Evolutionary conservation across 2,329 filamentous ascomycete genomes (phyloP).

Genomic region (Penicillium sp.): DNA sequence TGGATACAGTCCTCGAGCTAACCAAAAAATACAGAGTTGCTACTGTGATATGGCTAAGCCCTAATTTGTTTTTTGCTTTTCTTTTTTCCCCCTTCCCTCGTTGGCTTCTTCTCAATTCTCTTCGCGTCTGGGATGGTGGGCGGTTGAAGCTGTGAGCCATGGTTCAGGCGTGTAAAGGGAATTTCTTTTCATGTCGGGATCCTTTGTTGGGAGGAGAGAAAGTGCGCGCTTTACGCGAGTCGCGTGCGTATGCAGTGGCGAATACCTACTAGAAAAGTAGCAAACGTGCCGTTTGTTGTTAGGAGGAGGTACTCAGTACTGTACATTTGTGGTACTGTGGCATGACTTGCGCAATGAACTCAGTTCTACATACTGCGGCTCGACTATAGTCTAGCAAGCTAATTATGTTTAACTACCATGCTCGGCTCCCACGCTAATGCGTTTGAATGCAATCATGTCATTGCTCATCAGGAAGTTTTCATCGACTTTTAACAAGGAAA

Average conservation of each 20-base stretch:
- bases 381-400: too few relatives aligned
- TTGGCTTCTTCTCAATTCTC: too few relatives aligned
- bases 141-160: constrained; percentile 11
- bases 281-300: background rate
- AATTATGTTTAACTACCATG: too few relatives aligned
- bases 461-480: too few relatives aligned
- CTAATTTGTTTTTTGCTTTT: background rate
- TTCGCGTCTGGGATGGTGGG: background rate
- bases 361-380: too few relatives aligned
- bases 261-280: background rate
- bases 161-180: constrained; percentile 5
- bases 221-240: constrained; percentile 2
- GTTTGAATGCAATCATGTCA: too few relatives aligned
- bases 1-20: too few relatives aligned
- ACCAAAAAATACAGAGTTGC: too few relatives aligned
- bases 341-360: too few relatives aligned
- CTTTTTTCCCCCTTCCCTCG: background rate
- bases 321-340: background rate
- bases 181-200: constrained; percentile 8
- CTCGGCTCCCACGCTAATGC: too few relatives aligned
- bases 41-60: background rate
- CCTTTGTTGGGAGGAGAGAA: constrained; percentile 3
- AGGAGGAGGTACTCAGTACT: too few relatives aligned
- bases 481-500: too few relatives aligned
- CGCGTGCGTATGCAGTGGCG: background rate